Percentiles rank a stretch among this genome's conserved stretches.
Conservation (phyloP, 805 yeast species). For the Starmerella sirachaensis region DNA sequence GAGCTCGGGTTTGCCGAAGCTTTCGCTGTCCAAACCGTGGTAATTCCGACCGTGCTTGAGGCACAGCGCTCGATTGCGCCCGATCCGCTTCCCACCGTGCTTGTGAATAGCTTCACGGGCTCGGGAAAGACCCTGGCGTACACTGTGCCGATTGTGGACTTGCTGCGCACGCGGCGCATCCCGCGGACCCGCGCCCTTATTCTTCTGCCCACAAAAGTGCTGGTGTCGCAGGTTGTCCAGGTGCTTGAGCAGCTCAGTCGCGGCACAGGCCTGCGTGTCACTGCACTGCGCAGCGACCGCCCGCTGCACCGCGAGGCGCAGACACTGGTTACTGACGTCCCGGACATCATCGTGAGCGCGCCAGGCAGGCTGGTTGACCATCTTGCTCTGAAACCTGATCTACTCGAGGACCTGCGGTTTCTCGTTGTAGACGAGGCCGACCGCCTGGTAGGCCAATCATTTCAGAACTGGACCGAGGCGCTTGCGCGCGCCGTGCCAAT, state of each 20-base stretch:
- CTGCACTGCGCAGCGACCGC: conserved; percentile 45
- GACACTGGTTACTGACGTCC: conserved; percentile 31
- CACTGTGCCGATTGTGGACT: conserved; percentile 67
- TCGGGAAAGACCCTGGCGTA: conserved; percentile 93
- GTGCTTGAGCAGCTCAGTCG: conserved; percentile 48
- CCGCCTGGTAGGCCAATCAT: conserved; percentile 82
- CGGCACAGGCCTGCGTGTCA: conserved; percentile 56
- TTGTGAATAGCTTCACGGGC: conserved; percentile 92
- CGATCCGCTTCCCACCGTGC: conserved; percentile 40
- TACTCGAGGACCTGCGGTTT: conserved; percentile 48
- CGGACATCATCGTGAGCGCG: conserved; percentile 38
- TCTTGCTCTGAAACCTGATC: conserved; percentile 33
- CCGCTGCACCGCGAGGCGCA: conserved; percentile 50
- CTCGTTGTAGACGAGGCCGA: conserved; percentile 89
- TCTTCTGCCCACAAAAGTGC: conserved; percentile 80
- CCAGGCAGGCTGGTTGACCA: conserved; percentile 83
- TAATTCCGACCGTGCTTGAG: conserved; percentile 44
- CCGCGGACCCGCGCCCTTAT: conserved; percentile 66
- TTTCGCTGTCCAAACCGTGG: conserved; percentile 65
- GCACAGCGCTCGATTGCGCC: conserved; percentile 28
- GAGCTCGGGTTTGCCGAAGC: conserved; percentile 42
- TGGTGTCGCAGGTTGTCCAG: conserved; percentile 66
- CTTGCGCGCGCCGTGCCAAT: conserved; percentile 22
- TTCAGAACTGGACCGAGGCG: conserved; percentile 80
- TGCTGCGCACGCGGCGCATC: conserved; percentile 47